These are phyloP conservation scores for Tuber indicum DNA, from an alignment of 495 filamentous ascomycete species.

Conservation along the genomic window DNA sequence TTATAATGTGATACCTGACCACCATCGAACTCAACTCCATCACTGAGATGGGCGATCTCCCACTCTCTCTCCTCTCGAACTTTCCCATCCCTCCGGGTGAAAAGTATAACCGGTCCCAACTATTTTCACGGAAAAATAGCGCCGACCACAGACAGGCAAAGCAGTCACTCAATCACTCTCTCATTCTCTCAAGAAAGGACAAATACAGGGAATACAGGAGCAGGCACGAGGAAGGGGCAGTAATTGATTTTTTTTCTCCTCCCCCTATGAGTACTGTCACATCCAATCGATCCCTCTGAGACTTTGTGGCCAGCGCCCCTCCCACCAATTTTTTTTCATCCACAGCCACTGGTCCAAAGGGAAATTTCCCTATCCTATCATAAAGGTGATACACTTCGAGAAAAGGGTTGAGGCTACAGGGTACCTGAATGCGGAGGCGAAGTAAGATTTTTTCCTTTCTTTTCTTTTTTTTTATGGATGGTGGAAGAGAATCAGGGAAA, in stretches of 20 bases:
- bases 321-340: conserved; percentile 4
- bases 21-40: conserved; percentile 3
- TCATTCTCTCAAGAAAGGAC: conserved; percentile 8
- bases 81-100: conserved; percentile 17
- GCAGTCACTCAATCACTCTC: conserved; percentile 13
- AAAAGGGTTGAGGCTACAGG: conserved; percentile 5
- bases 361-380: conserved; percentile 5
- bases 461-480: not conserved
- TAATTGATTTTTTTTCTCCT: conserved; percentile 7
- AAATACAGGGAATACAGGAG: conserved; percentile 25
- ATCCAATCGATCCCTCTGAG: conserved; percentile 22
- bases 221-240: conserved; percentile 25
- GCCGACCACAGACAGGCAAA: conserved; percentile 26
- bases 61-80: not conserved
- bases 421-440: conserved; percentile 7
- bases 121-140: conserved; percentile 15
- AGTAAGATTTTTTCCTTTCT: not conserved
- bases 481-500: conserved; percentile 3
- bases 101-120: conserved; percentile 17
- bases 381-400: not conserved
- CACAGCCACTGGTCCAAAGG: conserved; percentile 1
- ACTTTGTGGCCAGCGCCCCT: conserved; percentile 7
- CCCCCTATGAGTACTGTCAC: not conserved
- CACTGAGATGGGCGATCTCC: not conserved
- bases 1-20: conserved; percentile 7